These are phyloP conservation scores for Acanthamoeba royreba DNA, from an alignment of 208 protist genomes.

Conservation along the genomic window DNA sequence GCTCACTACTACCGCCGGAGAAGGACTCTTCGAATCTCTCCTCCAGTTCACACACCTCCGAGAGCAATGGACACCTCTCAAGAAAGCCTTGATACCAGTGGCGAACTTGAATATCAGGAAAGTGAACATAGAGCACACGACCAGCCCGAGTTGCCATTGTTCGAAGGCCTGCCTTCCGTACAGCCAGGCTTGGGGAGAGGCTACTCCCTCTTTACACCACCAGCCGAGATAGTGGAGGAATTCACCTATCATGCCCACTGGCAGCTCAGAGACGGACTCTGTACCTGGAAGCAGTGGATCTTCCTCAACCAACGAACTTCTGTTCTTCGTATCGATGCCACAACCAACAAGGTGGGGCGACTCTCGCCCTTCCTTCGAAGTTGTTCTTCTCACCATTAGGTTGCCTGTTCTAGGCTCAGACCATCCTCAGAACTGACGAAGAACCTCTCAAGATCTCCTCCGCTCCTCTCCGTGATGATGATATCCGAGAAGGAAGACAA, in stretches of 20 bases:
- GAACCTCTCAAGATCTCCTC: too few species aligned
- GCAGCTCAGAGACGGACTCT: neutral
- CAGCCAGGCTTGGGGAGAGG: neutral
- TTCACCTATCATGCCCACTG: neutral
- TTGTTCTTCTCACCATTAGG: too few species aligned
- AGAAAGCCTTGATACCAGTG: too few species aligned
- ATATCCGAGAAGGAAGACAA: neutral
- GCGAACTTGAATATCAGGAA: too few species aligned
- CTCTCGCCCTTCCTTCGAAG: neutral
- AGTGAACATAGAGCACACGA: neutral
- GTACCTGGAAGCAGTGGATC: neutral
- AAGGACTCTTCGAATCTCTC: too few species aligned
- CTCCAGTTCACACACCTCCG: too few species aligned
- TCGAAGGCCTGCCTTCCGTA: neutral
- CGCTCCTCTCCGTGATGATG: neutral
- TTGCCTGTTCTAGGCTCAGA: too few species aligned
- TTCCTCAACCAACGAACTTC: neutral
- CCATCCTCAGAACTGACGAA: too few species aligned
- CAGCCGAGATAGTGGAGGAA: neutral
- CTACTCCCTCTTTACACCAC: neutral
- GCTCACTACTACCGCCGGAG: too few species aligned
- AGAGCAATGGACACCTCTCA: too few species aligned
- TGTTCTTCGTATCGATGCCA: neutral
- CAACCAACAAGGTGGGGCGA: neutral
- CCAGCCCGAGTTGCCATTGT: neutral